Base-by-base conservation (phyloP, 2,329 filamentous ascomycete species). In the Aspergillus novoparasiticus region DNA sequence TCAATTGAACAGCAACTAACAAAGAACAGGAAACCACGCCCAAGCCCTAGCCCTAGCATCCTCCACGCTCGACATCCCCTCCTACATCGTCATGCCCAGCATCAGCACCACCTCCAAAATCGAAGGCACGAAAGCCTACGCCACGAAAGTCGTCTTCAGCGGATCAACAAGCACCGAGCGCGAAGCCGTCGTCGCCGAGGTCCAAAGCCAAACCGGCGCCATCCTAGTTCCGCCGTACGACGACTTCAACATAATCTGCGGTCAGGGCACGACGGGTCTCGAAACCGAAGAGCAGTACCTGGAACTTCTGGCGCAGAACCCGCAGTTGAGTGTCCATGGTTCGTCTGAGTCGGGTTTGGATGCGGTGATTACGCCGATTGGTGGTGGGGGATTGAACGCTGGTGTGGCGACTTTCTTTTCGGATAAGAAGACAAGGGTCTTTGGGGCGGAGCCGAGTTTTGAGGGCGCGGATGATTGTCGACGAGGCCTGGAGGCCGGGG, bases 41-140 rank as follows among this genome's bases (percentile, higher is more conserved):
- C 93, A 97, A 82, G 94, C 95, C 1, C 88, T 98, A 61, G 88
- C 94, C 2, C 89, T 97, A 57, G 94, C 94, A 0, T 93, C 94
- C 2, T 84, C 83, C 21, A 89, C 89, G 43, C 87, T 90, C 73
- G 81, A 83, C 59, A 89, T 97, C 66, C 89, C 90, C 12, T 92
- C 93, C 0, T 87, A 94, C 80, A 94, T 98, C 73, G 89, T 98
- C 63, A 98, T 98, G 94, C 94, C 94, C 0, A 77, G 80, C n/a
- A 95, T 95, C 73, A 90, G 89, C 61, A 90, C 91, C 0, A 86
- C 91, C n/a, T 89, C 89, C 66, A 98, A 98, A 78, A 93, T 97
- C 66, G 89, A 90, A 4, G 94, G 90, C 0, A 97, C 94, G 0
- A 82, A 84, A 69, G 85, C 87, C 6, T 93, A 97, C 77, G 92